Percentiles rank a stretch among this genome's conserved stretches.
Evolutionary conservation across 2,329 filamentous ascomycete species (phyloP).

Genomic region (Pseudogymnoascus sp.): DNA sequence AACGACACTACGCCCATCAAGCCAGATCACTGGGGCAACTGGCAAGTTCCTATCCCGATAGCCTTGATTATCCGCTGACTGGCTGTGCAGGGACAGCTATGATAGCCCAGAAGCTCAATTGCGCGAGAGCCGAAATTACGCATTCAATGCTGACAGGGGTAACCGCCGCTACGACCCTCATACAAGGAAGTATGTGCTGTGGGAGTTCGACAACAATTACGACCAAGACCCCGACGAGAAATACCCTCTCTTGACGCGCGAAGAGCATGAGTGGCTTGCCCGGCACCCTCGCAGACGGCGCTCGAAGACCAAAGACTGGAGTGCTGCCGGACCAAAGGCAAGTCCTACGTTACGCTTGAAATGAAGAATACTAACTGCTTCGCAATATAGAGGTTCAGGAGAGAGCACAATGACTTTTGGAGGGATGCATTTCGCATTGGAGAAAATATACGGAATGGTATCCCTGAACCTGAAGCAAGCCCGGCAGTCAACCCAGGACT

Average conservation of each 20-base stretch:
- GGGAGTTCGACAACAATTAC: slow-evolving; percentile 16
- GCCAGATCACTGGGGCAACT: slow-evolving; percentile 25
- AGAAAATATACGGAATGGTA: not conserved
- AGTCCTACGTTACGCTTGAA: not conserved
- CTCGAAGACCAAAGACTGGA: slow-evolving; percentile 20
- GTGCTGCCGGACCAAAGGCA: slow-evolving; percentile 21
- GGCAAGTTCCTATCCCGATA: slow-evolving; percentile 14
- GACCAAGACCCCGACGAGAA: slow-evolving; percentile 8
- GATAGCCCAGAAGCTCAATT: slow-evolving; percentile 13
- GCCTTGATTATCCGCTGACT: not conserved
- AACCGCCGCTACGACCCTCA: slow-evolving; percentile 23
- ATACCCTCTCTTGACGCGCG: slow-evolving; percentile 21
- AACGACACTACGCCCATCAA: slow-evolving; percentile 16
- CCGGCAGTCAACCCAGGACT: not conserved
- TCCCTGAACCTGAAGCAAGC: not conserved
- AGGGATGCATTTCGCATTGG: slow-evolving; percentile 22
- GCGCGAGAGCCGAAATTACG: not conserved
- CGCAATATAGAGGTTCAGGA: slow-evolving; percentile 19
- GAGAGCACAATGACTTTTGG: slow-evolving; percentile 24
- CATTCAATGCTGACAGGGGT: slow-evolving; percentile 14
- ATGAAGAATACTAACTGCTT: not conserved
- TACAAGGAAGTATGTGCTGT: slow-evolving; percentile 21
- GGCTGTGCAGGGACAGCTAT: slow-evolving; percentile 24
- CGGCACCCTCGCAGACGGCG: slow-evolving; percentile 8
- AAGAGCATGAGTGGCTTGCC: slow-evolving; percentile 17